phyloP scores from a whole-genome alignment of 106 monocot species.

The Dioscorea dumetorum region DNA sequence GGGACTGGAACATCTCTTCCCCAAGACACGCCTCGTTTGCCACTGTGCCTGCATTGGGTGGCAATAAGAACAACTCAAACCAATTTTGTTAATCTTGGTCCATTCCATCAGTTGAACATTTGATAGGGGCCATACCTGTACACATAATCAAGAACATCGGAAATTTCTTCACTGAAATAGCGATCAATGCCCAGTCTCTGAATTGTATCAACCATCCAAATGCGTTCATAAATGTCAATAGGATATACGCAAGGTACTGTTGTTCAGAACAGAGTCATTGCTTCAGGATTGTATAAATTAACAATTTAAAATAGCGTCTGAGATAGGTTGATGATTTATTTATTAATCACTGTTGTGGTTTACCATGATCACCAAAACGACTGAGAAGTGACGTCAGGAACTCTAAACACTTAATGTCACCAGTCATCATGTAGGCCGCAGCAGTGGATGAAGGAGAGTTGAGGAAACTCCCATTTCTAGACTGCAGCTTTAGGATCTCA shows the following conservation, averaged over 20 bases:
- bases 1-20: slow-evolving; percentile 54
- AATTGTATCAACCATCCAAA: slow-evolving; percentile 78
- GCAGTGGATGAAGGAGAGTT: slow-evolving; percentile 89
- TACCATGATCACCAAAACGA: slow-evolving; percentile 77
- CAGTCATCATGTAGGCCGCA: slow-evolving; percentile 54
- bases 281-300: background rate
- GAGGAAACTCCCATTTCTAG: slow-evolving; percentile 68
- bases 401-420: slow-evolving; percentile 45
- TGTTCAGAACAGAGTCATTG: background rate
- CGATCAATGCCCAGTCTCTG: slow-evolving; percentile 78
- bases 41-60: slow-evolving; percentile 37
- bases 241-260: slow-evolving; percentile 89
- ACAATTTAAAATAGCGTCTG: background rate
- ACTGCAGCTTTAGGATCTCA: slow-evolving; percentile 51
- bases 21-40: slow-evolving; percentile 69
- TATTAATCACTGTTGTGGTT: background rate
- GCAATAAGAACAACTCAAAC: background rate
- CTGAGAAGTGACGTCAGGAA: slow-evolving; percentile 41
- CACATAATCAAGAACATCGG: slow-evolving; percentile 50
- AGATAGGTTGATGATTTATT: background rate
- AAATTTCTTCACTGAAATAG: slow-evolving; percentile 60
- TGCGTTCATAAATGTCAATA: slow-evolving; percentile 77
- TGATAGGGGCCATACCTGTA: slow-evolving; percentile 19
- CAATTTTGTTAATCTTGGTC: background rate
- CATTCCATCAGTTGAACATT: background rate